These are phyloP conservation scores for Zostera marina DNA, from an alignment of 116 monocot genomes.

Conservation along the genomic window DNA sequence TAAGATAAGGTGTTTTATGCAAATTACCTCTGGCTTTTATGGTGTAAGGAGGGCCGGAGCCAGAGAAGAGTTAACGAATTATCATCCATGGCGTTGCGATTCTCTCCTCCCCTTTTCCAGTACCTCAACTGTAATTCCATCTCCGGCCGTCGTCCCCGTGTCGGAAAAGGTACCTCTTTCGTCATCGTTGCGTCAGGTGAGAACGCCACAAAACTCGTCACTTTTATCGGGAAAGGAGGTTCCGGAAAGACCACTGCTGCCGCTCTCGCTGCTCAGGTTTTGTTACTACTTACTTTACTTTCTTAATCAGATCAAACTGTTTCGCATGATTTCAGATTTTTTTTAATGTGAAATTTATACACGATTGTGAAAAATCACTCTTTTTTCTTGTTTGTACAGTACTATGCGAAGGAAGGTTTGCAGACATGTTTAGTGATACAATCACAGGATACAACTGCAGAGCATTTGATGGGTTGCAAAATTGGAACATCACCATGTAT, in stretches of 20 bases:
- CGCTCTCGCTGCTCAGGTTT: constrained; percentile 60
- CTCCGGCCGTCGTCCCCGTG: no score
- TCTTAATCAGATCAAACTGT: no score
- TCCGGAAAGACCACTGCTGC: constrained; percentile 85
- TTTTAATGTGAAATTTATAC: neutral
- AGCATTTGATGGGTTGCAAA: constrained; percentile 57
- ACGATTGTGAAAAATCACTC: neutral
- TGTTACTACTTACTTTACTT: neutral
- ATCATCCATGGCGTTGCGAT: no score
- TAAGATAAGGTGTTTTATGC: no score
- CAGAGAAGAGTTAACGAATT: no score
- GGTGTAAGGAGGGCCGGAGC: no score
- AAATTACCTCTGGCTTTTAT: no score
- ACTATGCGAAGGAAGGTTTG: constrained; percentile 52
- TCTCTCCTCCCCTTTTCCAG: no score
- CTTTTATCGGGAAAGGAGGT: constrained; percentile 89
- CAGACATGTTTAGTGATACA: constrained; percentile 69
- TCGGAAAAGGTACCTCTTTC: no score
- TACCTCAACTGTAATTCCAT: no score
- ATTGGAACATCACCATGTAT: constrained; percentile 38
- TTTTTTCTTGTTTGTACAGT: constrained; percentile 1
- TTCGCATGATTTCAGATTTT: neutral
- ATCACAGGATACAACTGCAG: constrained; percentile 67
- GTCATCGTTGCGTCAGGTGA: neutral
- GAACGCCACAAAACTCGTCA: constrained; percentile 55